Conservation (phyloP, 805 yeast species). For the Candida sithepensis region DNA sequence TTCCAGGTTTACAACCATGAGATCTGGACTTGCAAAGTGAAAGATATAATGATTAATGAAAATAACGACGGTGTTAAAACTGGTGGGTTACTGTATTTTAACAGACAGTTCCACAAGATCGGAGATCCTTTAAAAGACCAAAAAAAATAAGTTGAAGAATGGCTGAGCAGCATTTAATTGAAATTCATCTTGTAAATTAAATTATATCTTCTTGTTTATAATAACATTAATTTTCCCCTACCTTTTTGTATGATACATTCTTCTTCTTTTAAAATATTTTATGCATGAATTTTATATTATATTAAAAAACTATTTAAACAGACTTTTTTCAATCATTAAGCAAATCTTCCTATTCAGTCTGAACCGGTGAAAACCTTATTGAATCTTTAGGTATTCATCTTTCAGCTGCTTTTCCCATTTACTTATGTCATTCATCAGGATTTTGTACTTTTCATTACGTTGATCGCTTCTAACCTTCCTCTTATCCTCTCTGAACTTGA, state of each 20-base stretch:
- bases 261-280: neutral
- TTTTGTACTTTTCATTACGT: slow-evolving; percentile 23
- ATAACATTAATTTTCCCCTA: too few relatives aligned
- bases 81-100: slow-evolving; percentile 67
- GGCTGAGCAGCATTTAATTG: neutral
- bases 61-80: slow-evolving; percentile 33
- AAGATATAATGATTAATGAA: slow-evolving; percentile 41
- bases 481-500: slow-evolving; percentile 18
- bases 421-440: slow-evolving; percentile 21
- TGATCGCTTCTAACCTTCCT: slow-evolving; percentile 21
- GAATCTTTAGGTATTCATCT: slow-evolving; percentile 5
- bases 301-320: neutral
- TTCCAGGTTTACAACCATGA: slow-evolving; percentile 79
- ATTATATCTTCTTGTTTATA: neutral
- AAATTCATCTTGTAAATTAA: slow-evolving; percentile 14
- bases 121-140: slow-evolving; percentile 24
- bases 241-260: neutral
- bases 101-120: slow-evolving; percentile 53
- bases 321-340: neutral
- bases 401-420: slow-evolving; percentile 23
- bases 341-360: too few relatives aligned
- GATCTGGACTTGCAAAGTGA: slow-evolving; percentile 81
- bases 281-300: neutral
- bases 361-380: too few relatives aligned
- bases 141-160: neutral